Conservation (phyloP, 768 basidiomycete genomes). For the Royoungia palumana region DNA sequence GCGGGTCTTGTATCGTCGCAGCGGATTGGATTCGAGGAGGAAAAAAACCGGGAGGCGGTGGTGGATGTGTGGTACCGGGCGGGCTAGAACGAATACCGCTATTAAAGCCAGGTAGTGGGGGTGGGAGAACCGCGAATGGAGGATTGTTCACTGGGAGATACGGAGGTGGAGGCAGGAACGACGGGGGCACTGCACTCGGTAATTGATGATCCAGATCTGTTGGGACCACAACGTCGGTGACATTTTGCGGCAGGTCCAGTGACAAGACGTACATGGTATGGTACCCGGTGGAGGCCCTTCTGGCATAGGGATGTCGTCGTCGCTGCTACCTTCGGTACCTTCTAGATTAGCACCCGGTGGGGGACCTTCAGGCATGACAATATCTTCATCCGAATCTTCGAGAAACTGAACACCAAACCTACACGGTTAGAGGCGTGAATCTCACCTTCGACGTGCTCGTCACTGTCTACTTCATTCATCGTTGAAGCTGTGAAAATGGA, state of each 20-base stretch:
- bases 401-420: not conserved
- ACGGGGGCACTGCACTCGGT: not conserved
- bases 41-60: constrained; percentile 66
- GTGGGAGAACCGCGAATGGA: constrained; percentile 8
- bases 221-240: not conserved
- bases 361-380: constrained; percentile 58
- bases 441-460: constrained; percentile 53
- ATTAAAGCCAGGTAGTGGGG: constrained; percentile 11
- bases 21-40: constrained; percentile 49
- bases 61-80: constrained; percentile 27
- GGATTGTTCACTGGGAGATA: constrained; percentile 18
- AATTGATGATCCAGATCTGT: constrained; percentile 10
- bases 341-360: constrained; percentile 46
- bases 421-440: not conserved
- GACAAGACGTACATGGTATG: constrained; percentile 16
- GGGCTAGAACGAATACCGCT: constrained; percentile 4
- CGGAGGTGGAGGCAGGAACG: constrained; percentile 25
- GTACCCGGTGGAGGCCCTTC: constrained; percentile 65
- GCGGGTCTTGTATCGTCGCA: constrained; percentile 67
- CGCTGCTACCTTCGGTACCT: constrained; percentile 49
- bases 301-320: constrained; percentile 89
- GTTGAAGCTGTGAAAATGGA: constrained; percentile 44
- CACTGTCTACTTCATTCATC: constrained; percentile 61
- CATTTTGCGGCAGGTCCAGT: not conserved
- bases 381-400: constrained; percentile 49